Percentiles rank a stretch among this genome's conserved stretches.
phyloP scores from a whole-genome alignment of 1,284 basidiomycete genomes.

The Laetiporus sulphureus region DNA sequence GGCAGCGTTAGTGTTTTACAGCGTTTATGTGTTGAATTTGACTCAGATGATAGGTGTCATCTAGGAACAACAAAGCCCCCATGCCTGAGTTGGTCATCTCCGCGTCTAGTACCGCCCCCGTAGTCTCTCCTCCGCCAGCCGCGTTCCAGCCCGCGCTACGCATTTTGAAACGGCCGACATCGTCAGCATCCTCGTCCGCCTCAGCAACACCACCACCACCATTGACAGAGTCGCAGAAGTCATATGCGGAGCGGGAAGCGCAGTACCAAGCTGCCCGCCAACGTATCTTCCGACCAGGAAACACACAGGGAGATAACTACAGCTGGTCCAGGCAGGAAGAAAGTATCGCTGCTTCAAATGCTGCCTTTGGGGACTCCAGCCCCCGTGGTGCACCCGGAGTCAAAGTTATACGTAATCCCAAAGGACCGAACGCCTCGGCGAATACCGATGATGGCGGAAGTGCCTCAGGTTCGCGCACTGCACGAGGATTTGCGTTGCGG shows the following conservation, averaged over 20 bases:
- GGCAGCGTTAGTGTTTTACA: slow-evolving; percentile 33
- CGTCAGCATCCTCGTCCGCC: slow-evolving; percentile 6
- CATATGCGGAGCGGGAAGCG: slow-evolving; percentile 31
- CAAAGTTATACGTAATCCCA: no score
- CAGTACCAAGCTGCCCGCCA: slow-evolving; percentile 33
- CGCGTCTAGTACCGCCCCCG: slow-evolving; percentile 21
- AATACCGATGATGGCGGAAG: no score
- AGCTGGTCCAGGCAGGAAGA: no score
- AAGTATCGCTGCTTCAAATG: no score
- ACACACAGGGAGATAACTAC: no score
- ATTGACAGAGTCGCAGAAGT: slow-evolving; percentile 11
- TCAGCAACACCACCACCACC: slow-evolving; percentile 5
- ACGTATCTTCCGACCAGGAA: slow-evolving; percentile 32
- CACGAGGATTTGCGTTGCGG: no score
- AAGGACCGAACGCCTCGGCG: no score
- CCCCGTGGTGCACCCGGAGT: no score
- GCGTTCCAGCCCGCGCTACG: slow-evolving; percentile 31
- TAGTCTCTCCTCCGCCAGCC: slow-evolving; percentile 26
- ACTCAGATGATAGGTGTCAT: no score
- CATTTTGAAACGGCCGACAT: slow-evolving; percentile 30
- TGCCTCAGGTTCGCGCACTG: no score
- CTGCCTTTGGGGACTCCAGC: no score
- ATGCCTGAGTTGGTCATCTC: slow-evolving; percentile 41
- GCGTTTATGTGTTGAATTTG: no score
- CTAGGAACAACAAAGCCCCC: slow-evolving; percentile 37